A percentile compares a stretch with the other conserved stretches of the same genome.
phyloP scores from a whole-genome alignment of 2,329 filamentous ascomycete genomes.

The Fusarium pseudoanthophilum region DNA sequence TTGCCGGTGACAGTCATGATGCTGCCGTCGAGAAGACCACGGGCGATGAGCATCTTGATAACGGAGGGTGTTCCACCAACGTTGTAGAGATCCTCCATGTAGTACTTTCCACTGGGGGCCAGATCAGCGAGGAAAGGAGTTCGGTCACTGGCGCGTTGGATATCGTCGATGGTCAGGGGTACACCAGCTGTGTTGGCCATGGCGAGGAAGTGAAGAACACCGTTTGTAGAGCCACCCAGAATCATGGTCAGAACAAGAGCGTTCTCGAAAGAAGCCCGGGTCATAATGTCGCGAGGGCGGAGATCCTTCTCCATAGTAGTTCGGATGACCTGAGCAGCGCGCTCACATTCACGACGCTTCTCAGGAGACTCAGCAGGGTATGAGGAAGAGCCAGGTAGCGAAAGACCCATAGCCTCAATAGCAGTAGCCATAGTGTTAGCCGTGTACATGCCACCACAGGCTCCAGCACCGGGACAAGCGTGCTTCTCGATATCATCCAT shows the following conservation, averaged over 20 bases:
- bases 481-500: slow-evolving; percentile 84
- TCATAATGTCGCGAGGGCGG: slow-evolving; percentile 81
- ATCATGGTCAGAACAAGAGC: slow-evolving; percentile 91
- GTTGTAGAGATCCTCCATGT: slow-evolving; percentile 88
- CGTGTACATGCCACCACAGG: slow-evolving; percentile 88
- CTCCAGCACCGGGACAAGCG: slow-evolving; percentile 72
- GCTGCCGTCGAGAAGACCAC: slow-evolving; percentile 77
- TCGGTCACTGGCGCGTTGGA: slow-evolving; percentile 82
- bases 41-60: slow-evolving; percentile 84
- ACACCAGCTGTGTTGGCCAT: slow-evolving; percentile 90
- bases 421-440: slow-evolving; percentile 92
- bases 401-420: slow-evolving; percentile 89
- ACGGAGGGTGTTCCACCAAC: slow-evolving; percentile 88
- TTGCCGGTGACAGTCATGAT: slow-evolving; percentile 87
- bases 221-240: slow-evolving; percentile 90
- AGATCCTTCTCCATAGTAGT: slow-evolving; percentile 86
- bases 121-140: slow-evolving; percentile 89
- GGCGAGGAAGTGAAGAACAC: slow-evolving; percentile 87
- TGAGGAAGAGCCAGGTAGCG: slow-evolving; percentile 84
- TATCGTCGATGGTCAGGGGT: slow-evolving; percentile 80
- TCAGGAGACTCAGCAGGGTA: slow-evolving; percentile 83
- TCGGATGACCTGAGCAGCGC: slow-evolving; percentile 80
- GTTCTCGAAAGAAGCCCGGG: slow-evolving; percentile 85
- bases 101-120: slow-evolving; percentile 83
- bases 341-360: slow-evolving; percentile 88